Evolutionary conservation across 345 rosid genomes (phyloP), one percentile per base, ranked within the genome.

Genomic region (Citrus sp.): DNA sequence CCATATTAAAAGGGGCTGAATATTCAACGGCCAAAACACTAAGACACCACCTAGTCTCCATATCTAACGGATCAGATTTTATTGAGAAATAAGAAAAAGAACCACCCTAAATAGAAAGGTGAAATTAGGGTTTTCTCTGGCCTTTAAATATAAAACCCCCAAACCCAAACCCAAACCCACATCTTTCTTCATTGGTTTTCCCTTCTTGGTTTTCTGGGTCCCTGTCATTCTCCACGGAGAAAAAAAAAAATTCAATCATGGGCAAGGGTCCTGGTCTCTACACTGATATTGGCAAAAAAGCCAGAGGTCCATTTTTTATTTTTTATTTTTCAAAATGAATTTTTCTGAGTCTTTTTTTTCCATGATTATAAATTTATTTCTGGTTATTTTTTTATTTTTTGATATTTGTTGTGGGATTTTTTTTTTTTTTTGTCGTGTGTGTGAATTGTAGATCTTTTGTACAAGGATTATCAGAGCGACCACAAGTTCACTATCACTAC

Each of bases 391-490:
- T 77, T 25, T 42, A 2, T 67, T 67, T 59, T 12, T 22, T 51
- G 54, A 14, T 78, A 4, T 56, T 56, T 66, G 19, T 13, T 38
- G 42, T 32, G 76, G 78, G 58, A 28, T 42, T 61, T 75, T 25
- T 32, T 32, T 25, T 30, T 30, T 32, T 32, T 38, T 9, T 24
- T 22, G 37, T 14, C 9, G 30, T 16, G 54, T 67, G 16, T 60
- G 19, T 72, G 38, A 74, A 46, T 46, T 38, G 28, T 74, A 95
- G 98, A 96, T 92, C 95, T 92, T 75, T 84, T 94, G 34, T 87
- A 92, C 95, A 97, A 80, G 92, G 98, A 94, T 76, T 93, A 97
- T 83, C 98, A 94, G 88, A 87, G 81, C 60, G 99, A 94, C 85
- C 94, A 97, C 74, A 94, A 93, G 87, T 85, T 97, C 92, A 90